These are phyloP conservation scores for Penicillium argentinense DNA, from an alignment of 495 filamentous ascomycete species.

Conservation along the genomic window DNA sequence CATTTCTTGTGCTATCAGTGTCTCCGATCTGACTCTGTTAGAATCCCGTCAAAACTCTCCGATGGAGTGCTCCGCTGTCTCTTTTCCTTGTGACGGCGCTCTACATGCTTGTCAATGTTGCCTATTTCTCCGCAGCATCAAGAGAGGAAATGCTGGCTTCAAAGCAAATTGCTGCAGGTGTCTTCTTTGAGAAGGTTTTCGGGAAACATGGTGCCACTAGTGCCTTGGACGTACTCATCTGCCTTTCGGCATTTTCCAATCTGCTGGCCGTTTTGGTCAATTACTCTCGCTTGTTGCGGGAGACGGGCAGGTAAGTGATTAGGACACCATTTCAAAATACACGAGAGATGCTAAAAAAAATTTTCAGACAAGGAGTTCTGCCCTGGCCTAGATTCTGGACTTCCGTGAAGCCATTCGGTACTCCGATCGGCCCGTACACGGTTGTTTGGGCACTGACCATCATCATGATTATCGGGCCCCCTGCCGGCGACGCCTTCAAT, in stretches of 20 bases:
- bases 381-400: slow-evolving; percentile 65
- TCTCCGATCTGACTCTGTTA: slow-evolving; percentile 7
- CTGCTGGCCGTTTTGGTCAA: slow-evolving; percentile 59
- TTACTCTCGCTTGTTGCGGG: slow-evolving; percentile 57
- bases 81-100: slow-evolving; percentile 51
- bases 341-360: background rate
- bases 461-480: slow-evolving; percentile 65
- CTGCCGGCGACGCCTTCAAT: slow-evolving; percentile 68
- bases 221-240: slow-evolving; percentile 61
- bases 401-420: slow-evolving; percentile 62
- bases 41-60: slow-evolving; percentile 59
- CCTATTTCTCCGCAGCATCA: slow-evolving; percentile 59
- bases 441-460: slow-evolving; percentile 59
- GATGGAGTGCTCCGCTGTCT: slow-evolving; percentile 50
- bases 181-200: slow-evolving; percentile 64
- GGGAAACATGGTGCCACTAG: slow-evolving; percentile 48
- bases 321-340: too few relatives aligned
- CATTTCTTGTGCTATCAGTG: background rate
- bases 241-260: slow-evolving; percentile 64
- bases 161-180: slow-evolving; percentile 52
- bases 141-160: slow-evolving; percentile 53
- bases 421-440: slow-evolving; percentile 58
- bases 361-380: slow-evolving; percentile 60
- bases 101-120: slow-evolving; percentile 62
- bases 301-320: slow-evolving; percentile 50